Conservation (phyloP, 192 early-diverging fungal species). For the Backusella sp. region DNA sequence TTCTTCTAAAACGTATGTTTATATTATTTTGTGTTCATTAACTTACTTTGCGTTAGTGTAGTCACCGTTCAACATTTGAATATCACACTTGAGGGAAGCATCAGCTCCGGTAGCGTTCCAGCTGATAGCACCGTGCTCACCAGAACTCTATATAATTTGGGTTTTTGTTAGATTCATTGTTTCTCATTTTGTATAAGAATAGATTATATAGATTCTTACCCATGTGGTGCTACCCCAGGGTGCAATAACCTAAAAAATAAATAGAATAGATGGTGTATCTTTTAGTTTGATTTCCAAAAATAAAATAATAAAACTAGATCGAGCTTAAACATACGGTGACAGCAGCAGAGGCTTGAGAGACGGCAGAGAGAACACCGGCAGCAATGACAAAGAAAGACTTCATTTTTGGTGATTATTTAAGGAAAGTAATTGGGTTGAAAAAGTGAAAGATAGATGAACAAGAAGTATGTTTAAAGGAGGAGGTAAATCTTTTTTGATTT, state of each 20-base stretch:
- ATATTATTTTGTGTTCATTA: neutral
- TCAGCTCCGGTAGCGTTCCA: constrained; percentile 28
- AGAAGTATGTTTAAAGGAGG: neutral
- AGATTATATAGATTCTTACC: constrained; percentile 17
- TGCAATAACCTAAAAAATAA: constrained; percentile 18
- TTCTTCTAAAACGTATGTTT: neutral
- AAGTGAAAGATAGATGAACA: constrained; percentile 1
- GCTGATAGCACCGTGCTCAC: constrained; percentile 26
- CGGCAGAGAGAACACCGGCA: constrained; percentile 22
- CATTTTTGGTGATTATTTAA: constrained; percentile 16
- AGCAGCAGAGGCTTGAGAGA: constrained; percentile 13
- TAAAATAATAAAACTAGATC: neutral
- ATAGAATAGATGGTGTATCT: neutral
- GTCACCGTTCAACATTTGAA: constrained; percentile 32
- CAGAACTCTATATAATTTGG: constrained; percentile 20
- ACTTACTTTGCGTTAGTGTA: constrained; percentile 29
- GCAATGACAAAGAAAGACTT: constrained; percentile 22
- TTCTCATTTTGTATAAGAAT: neutral
- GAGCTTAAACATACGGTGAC: constrained; percentile 10
- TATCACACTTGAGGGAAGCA: constrained; percentile 18
- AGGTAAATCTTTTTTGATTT: neutral
- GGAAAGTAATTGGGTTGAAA: constrained; percentile 15
- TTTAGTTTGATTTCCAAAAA: neutral
- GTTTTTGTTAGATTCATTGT: neutral
- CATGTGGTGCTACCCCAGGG: constrained; percentile 32